Conservation (phyloP, 2,329 filamentous ascomycete species). For the Fusarium newnesense region DNA sequence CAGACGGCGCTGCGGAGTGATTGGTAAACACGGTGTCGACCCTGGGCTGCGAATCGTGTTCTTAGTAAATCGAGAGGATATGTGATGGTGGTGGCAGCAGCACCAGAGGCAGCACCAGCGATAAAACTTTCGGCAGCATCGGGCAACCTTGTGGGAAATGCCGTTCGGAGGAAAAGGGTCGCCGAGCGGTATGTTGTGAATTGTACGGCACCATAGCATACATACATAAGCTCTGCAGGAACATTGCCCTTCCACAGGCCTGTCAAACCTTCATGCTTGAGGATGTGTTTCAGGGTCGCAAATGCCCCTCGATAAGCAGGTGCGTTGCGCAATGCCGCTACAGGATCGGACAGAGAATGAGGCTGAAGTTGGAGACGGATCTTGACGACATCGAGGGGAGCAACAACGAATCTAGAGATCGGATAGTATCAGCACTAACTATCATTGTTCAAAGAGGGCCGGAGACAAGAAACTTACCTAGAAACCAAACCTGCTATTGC, state of each 20-base stretch:
- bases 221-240: slow-evolving; percentile 92
- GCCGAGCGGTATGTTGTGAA: slow-evolving; percentile 87
- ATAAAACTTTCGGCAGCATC: slow-evolving; percentile 81
- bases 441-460: background rate
- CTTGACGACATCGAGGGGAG: slow-evolving; percentile 96
- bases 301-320: slow-evolving; percentile 78
- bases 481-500: slow-evolving; percentile 85
- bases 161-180: slow-evolving; percentile 72
- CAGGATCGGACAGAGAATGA: slow-evolving; percentile 81
- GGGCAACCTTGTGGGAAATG: slow-evolving; percentile 62
- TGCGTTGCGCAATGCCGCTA: slow-evolving; percentile 64
- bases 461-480: slow-evolving; percentile 63
- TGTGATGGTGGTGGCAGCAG: slow-evolving; percentile 81
- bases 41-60: slow-evolving; percentile 97
- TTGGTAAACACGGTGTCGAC: slow-evolving; percentile 79
- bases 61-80: slow-evolving; percentile 94
- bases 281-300: slow-evolving; percentile 79
- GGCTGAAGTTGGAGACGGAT: slow-evolving; percentile 96
- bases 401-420: slow-evolving; percentile 80
- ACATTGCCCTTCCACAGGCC: slow-evolving; percentile 98
- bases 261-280: slow-evolving; percentile 82
- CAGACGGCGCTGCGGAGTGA: slow-evolving; percentile 75
- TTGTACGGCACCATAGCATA: slow-evolving; percentile 89
- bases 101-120: slow-evolving; percentile 84
- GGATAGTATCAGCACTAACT: slow-evolving; percentile 21